These are phyloP conservation scores for Funneliformis mosseae DNA, from an alignment of 192 early-diverging fungal species.

Conservation along the genomic window DNA sequence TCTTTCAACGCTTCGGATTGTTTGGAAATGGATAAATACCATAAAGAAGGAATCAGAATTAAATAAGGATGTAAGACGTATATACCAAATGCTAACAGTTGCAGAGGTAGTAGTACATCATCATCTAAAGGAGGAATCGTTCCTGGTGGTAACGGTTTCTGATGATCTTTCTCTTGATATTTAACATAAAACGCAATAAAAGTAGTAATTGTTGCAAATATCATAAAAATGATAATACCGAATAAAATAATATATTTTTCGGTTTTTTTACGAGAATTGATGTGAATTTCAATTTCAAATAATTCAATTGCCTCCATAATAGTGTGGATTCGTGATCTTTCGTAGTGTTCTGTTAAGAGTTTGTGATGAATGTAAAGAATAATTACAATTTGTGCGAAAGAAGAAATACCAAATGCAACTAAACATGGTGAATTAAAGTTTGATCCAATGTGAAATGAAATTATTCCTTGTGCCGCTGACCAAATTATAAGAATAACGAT, in stretches of 20 bases:
- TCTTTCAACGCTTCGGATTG: neutral
- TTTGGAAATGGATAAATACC: neutral
- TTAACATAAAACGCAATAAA: neutral
- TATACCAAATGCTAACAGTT: neutral
- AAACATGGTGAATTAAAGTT: neutral
- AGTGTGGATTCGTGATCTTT: neutral
- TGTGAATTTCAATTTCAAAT: neutral
- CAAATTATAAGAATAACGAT: neutral
- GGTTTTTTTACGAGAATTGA: neutral
- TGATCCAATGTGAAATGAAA: neutral
- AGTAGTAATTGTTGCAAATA: neutral
- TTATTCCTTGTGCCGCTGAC: neutral
- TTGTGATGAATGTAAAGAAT: neutral
- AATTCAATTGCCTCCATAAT: too few relatives aligned
- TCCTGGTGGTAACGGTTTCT: neutral
- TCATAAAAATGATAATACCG: neutral
- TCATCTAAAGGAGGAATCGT: neutral
- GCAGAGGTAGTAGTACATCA: neutral
- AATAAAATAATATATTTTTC: neutral
- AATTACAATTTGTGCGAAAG: neutral
- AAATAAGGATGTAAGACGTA: neutral
- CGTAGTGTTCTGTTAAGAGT: neutral
- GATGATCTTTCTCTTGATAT: neutral
- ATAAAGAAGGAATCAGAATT: neutral
- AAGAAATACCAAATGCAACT: neutral